Conservation (phyloP, 768 basidiomycete genomes). For the Mrakia frigida region DNA sequence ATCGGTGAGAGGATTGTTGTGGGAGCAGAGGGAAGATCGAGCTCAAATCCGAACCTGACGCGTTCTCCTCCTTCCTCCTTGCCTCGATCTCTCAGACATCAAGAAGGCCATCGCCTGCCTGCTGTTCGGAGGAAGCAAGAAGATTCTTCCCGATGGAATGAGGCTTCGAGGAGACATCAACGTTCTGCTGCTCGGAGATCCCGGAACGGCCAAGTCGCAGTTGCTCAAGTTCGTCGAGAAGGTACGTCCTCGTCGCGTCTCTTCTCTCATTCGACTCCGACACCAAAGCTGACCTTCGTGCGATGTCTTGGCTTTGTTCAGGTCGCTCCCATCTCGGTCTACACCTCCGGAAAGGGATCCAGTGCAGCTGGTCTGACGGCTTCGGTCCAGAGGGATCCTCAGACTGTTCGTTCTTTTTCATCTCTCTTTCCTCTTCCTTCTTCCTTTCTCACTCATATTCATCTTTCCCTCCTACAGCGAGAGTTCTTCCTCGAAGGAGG, state of each 20-base stretch:
- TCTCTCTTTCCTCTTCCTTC: neutral
- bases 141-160: constrained; percentile 95
- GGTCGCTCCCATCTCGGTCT: constrained; percentile 97
- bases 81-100: constrained; percentile 60
- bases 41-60: too few relatives aligned
- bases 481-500: constrained; percentile 99
- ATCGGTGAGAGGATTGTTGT: too few relatives aligned
- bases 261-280: neutral
- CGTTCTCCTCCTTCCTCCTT: neutral
- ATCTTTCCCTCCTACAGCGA: constrained; percentile 52
- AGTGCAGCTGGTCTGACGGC: constrained; percentile 98
- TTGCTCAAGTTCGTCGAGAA: constrained; percentile 98
- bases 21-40: too few relatives aligned
- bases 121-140: constrained; percentile 96
- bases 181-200: constrained; percentile 90
- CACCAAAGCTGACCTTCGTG: neutral
- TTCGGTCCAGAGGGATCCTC: constrained; percentile 86
- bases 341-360: constrained; percentile 96
- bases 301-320: constrained; percentile 38
- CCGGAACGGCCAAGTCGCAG: constrained; percentile 97
- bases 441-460: neutral
- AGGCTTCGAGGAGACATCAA: constrained; percentile 95
- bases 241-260: constrained; percentile 44
- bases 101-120: constrained; percentile 96
- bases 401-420: constrained; percentile 58